Evolutionary conservation across 2,329 filamentous ascomycete genomes (phyloP), one percentile per base, ranked within the genome.

Genomic region (Alternaria tenuissima): DNA sequence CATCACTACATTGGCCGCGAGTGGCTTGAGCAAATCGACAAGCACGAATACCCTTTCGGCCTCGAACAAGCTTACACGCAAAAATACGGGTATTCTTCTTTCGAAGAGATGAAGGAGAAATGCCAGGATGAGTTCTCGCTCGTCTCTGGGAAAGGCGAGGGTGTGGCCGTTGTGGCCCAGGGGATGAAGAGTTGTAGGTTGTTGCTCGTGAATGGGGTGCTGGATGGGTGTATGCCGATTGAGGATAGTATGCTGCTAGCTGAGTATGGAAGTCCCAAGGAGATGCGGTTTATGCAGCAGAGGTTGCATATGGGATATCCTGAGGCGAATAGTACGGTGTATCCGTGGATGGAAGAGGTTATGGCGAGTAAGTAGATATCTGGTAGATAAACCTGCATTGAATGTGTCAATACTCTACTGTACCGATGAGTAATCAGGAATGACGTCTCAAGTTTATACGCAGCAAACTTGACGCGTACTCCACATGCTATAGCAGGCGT

Each of bases 211-310:
- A 88, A 88, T 69, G 83, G 86, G 0, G 81, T 81, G 20, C 75
- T 84, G 30, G 86, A 88, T 70, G 85, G 86, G 71, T 87, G 87
- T 62, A 88, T 88, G 76, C 86, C 86, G 0, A 82, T 88, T 26
- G 86, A 88, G 69, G 86, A 88, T 71, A 83, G 84, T 56, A 82
- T 85, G 67, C 69, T 87, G 55, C 79, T 84, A 24, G 71, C 86
- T 9, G 79, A 83, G 61, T 82, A 84, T 68, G 86, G 85, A 7
- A 72, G 76, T 4, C 81, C 83, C 7, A 88, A 87, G 76, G 80
- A 84, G 70, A 84, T 80, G 56, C 78, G 77, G 28, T 82, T 84
- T 46, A 70, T 84, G 0, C 61, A 71, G n/a, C 74, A 71, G 0
- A 77, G 76, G 52, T 75, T 79, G 68, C 82, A 84, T 64, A 84